Evolutionary conservation across 352 stramenopile genomes (phyloP).

Genomic region (Pythium plurisporium): DNA sequence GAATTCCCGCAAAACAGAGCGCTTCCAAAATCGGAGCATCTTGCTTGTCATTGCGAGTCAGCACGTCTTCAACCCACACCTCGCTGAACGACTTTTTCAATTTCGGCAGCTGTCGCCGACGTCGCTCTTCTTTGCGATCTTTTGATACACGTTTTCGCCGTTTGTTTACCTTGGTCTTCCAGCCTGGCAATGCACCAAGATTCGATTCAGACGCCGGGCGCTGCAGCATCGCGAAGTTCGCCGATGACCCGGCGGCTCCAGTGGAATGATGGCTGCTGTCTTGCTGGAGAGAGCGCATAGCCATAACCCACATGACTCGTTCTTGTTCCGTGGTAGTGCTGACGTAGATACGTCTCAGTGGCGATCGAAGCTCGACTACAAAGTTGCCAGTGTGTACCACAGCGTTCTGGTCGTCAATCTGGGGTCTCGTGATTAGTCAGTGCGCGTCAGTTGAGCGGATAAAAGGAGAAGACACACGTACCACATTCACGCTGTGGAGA

Average conservation of each 20-base stretch:
- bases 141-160: slow-evolving; percentile 47
- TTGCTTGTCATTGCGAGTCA: slow-evolving; percentile 24
- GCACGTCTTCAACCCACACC: slow-evolving; percentile 68
- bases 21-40: slow-evolving; percentile 40
- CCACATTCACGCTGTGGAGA: slow-evolving; percentile 57
- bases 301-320: slow-evolving; percentile 50
- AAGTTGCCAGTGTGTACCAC: slow-evolving; percentile 72
- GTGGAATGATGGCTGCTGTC: slow-evolving; percentile 21
- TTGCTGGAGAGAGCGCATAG: slow-evolving; percentile 43
- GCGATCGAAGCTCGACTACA: slow-evolving; percentile 67
- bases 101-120: slow-evolving; percentile 53
- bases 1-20: slow-evolving; percentile 76
- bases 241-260: slow-evolving; percentile 5
- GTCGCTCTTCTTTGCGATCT: slow-evolving; percentile 56
- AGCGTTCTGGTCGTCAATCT: slow-evolving; percentile 82
- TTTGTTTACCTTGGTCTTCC: slow-evolving; percentile 22
- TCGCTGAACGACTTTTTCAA: slow-evolving; percentile 74
- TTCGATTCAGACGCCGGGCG: slow-evolving; percentile 39
- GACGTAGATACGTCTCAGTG: slow-evolving; percentile 48
- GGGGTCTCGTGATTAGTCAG: too few species aligned
- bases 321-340: slow-evolving; percentile 79
- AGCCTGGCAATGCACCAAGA: slow-evolving; percentile 22
- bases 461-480: slow-evolving; percentile 22
- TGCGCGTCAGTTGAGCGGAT: too few species aligned
- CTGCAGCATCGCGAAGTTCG: slow-evolving; percentile 23